phyloP scores from a whole-genome alignment of 805 yeast genomes.

The Suhomyces emberorum region DNA sequence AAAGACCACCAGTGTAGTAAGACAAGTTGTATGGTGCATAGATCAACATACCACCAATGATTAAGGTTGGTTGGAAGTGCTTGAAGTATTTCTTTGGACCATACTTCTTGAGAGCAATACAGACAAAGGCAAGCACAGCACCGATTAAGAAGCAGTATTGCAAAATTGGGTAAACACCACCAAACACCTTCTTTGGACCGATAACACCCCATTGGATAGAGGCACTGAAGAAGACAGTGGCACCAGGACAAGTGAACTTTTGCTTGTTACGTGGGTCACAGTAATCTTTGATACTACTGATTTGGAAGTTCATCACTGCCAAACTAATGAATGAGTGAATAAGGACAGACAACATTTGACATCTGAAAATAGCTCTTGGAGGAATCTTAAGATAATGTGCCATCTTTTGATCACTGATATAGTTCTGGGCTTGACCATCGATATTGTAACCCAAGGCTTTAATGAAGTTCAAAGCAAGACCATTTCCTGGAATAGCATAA shows the following conservation, averaged over 20 bases:
- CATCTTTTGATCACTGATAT: conserved; percentile 36
- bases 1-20: conserved; percentile 28
- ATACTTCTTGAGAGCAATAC: conserved; percentile 13
- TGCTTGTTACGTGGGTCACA: conserved; percentile 19
- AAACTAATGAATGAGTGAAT: conserved; percentile 19
- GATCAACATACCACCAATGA: conserved; percentile 29
- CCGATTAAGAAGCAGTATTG: conserved; percentile 36
- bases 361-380: conserved; percentile 45
- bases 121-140: conserved; percentile 21
- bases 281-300: conserved; percentile 15
- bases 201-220: conserved; percentile 65
- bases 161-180: conserved; percentile 31
- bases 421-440: conserved; percentile 31
- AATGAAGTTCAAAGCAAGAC: conserved; percentile 49
- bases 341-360: conserved; percentile 21
- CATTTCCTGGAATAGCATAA: conserved; percentile 54
- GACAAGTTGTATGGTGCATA: conserved; percentile 34
- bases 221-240: conserved; percentile 45
- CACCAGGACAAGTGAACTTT: conserved; percentile 28
- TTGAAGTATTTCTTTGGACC: conserved; percentile 17
- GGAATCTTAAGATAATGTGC: conserved; percentile 24
- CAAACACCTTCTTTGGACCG: conserved; percentile 28
- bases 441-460: conserved; percentile 39
- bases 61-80: conserved; percentile 32
- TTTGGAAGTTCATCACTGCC: conserved; percentile 19